These are phyloP conservation scores for Pleurotus citrinopileatus DNA, from an alignment of 768 basidiomycete species.

Conservation along the genomic window DNA sequence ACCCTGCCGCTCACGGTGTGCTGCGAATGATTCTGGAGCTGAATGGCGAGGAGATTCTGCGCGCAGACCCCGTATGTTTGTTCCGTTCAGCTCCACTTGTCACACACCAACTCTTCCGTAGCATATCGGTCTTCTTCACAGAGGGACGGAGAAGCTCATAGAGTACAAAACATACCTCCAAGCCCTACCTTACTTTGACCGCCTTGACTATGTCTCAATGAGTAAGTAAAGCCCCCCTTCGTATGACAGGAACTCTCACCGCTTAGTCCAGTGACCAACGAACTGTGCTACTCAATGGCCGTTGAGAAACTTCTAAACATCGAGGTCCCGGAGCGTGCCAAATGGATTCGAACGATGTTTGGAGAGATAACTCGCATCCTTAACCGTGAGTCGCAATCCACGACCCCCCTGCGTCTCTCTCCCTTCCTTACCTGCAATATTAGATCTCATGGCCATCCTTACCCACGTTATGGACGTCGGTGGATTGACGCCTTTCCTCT, in stretches of 20 bases:
- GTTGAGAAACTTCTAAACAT: constrained; percentile 98
- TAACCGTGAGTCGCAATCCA: constrained; percentile 83
- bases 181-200: constrained; percentile 97
- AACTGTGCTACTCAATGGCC: constrained; percentile 94
- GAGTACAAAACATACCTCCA: constrained; percentile 99
- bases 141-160: constrained; percentile 97
- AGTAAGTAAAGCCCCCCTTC: constrained; percentile 76
- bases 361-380: constrained; percentile 95
- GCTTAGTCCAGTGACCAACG: constrained; percentile 84
- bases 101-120: constrained; percentile 23
- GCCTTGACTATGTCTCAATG: constrained; percentile 99
- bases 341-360: constrained; percentile 97
- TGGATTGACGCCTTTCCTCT: constrained; percentile 96
- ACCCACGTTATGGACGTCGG: constrained; percentile 98
- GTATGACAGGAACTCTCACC: background rate
- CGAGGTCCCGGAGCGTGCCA: constrained; percentile 93
- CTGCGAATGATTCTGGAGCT: constrained; percentile 95
- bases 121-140: constrained; percentile 95
- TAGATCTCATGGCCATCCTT: constrained; percentile 95
- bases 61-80: constrained; percentile 72
- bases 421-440: background rate
- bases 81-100: background rate
- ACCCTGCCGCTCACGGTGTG: constrained; percentile 98
- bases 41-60: constrained; percentile 93
- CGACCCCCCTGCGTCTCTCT: constrained; percentile 12